A percentile compares a stretch with the other conserved stretches of the same genome.
These are phyloP conservation scores for Monilinia polystroma DNA, from an alignment of 2,329 filamentous ascomycete genomes.

Conservation along the genomic window DNA sequence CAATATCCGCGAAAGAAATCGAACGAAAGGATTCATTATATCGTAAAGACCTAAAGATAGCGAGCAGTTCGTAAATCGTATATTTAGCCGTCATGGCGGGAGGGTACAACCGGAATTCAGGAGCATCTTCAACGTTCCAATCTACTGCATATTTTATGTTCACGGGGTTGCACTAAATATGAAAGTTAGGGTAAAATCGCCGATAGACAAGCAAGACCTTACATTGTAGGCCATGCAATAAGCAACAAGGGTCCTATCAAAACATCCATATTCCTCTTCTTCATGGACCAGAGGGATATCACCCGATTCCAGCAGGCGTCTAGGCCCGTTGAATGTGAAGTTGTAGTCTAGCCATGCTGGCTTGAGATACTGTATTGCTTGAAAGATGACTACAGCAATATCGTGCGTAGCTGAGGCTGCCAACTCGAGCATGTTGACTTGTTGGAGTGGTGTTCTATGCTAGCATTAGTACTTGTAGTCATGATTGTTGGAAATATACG, in stretches of 20 bases:
- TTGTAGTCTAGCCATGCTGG: slow-evolving; percentile 65
- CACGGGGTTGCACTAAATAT: slow-evolving; percentile 50
- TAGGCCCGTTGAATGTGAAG: slow-evolving; percentile 60
- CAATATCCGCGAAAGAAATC: slow-evolving; percentile 65
- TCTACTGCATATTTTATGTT: slow-evolving; percentile 65
- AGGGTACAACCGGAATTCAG: slow-evolving; percentile 62
- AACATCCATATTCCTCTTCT: slow-evolving; percentile 58
- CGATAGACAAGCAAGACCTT: slow-evolving; percentile 13
- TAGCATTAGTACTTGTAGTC: slow-evolving; percentile 7
- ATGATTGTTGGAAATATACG: not conserved
- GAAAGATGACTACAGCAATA: slow-evolving; percentile 60
- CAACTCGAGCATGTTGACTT: slow-evolving; percentile 55
- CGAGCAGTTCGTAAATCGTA: slow-evolving; percentile 61
- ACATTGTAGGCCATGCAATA: slow-evolving; percentile 69
- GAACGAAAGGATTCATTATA: slow-evolving; percentile 69
- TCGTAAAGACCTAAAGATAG: slow-evolving; percentile 65
- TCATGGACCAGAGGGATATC: slow-evolving; percentile 47
- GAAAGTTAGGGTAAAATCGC: slow-evolving; percentile 16
- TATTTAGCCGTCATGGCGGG: slow-evolving; percentile 57
- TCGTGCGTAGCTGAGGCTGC: slow-evolving; percentile 64
- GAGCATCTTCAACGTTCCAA: slow-evolving; percentile 62
- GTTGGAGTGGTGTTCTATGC: slow-evolving; percentile 50
- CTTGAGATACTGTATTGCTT: slow-evolving; percentile 60
- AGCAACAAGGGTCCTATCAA: slow-evolving; percentile 66
- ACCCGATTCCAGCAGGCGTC: slow-evolving; percentile 51